Evolutionary conservation across 2,329 filamentous ascomycete species (phyloP), one percentile per base, ranked within the genome.

Genomic region (Neofusicoccum cordaticola): DNA sequence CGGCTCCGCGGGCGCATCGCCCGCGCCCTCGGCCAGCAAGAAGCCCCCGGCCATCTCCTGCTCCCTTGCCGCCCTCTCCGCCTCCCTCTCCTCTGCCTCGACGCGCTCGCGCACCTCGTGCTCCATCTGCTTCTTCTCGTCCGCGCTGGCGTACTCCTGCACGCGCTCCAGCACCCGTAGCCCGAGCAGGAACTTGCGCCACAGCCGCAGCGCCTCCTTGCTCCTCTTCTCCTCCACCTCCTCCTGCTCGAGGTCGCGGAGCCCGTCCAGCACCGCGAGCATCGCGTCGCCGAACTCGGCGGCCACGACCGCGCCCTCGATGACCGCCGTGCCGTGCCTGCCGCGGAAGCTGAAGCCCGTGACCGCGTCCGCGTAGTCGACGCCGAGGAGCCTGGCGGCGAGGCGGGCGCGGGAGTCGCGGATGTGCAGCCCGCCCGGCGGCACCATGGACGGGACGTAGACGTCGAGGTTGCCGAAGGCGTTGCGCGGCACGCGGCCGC

Each of bases 331-430:
- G 15, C 94, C 94, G 64, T 92, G 88, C 2, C 92, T 86, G 0
- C 93, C 93, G 72, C 87, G 89, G 79, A 98, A 99, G 42, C 89
- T 84, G 72, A 98, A 99, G 0, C 94, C 94, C 0, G 90, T 95
- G 4, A 99, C 86, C 0, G 95, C 95, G 37, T 94, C 92, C 2
- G 92, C 92, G 74, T 90, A 96, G 77, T 98, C 93, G 17, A 98
- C 84, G 0, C 88, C 88, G 1, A 97, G 77, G 1, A 93, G 79
- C 64, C 85, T 87, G 0, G 93, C 92, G 1, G 94, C 94, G 58
- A 85, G 85, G 1, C 85, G 81, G 1, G 91, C 89, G 58, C 89
- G 80, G 13, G 81, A 75, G 66, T 85, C 81, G 58, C 78, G 79
- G 34, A 89, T 77, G 68, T 89, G 86, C 13, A 79, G 76, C n/a